These are phyloP conservation scores for Sarocladium brachiariae DNA, from an alignment of 2,329 filamentous ascomycete species.

Conservation along the genomic window DNA sequence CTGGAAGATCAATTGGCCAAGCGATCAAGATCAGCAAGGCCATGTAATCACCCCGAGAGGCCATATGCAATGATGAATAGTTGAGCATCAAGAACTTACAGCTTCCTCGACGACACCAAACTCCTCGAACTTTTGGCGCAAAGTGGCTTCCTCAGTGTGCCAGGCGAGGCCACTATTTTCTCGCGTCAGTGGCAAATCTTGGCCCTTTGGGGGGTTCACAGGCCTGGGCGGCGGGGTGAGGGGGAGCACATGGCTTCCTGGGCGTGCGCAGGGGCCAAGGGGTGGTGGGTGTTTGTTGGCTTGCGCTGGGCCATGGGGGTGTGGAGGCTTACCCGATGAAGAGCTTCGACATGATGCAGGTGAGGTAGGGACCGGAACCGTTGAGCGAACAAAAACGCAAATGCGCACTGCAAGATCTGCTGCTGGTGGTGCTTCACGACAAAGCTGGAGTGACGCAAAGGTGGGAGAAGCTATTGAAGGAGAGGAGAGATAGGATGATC, in stretches of 20 bases:
- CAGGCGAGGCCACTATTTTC: slow-evolving; percentile 79
- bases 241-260: slow-evolving; percentile 7
- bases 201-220: slow-evolving; percentile 9
- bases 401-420: slow-evolving; percentile 2
- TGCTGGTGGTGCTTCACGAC: background rate
- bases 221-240: background rate
- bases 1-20: background rate
- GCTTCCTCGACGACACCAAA: slow-evolving; percentile 91
- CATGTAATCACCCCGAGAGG: slow-evolving; percentile 11
- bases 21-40: background rate
- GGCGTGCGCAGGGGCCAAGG: slow-evolving; percentile 5
- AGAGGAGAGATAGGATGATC: background rate
- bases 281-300: slow-evolving; percentile 1
- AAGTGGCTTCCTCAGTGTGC: slow-evolving; percentile 87
- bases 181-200: slow-evolving; percentile 8
- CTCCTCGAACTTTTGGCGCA: slow-evolving; percentile 87
- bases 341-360: slow-evolving; percentile 72
- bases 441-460: background rate
- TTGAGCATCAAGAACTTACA: slow-evolving; percentile 50
- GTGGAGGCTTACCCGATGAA: slow-evolving; percentile 73
- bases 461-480: slow-evolving; percentile 2
- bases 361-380: slow-evolving; percentile 12
- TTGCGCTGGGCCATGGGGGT: slow-evolving; percentile 1
- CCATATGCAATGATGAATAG: slow-evolving; percentile 1
- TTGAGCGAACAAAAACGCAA: slow-evolving; percentile 6